Evolutionary conservation across 2,329 filamentous ascomycete genomes (phyloP), one percentile per base, ranked within the genome.

Genomic region (Fusarium anguioides): DNA sequence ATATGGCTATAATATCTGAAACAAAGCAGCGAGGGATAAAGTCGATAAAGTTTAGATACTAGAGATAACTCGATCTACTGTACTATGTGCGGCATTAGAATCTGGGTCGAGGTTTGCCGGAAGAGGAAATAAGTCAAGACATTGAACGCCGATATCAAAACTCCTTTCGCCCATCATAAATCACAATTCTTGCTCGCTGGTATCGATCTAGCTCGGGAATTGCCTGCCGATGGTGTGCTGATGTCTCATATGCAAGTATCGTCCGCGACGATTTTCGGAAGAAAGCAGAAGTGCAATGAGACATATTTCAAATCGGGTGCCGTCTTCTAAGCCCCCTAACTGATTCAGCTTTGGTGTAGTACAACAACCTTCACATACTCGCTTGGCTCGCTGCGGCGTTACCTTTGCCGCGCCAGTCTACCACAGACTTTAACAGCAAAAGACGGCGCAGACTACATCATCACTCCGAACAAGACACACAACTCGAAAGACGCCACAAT

Each of bases 341-440:
- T 41, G 39, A 69, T 35, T 49, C 33, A 50, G 46, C 26, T 31
- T 31, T 54, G 18, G 12, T 24, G 66, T 69, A 63, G 35, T 42
- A 69, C 66, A 41, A 29, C 18, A 47, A 64, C 53, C 33, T 44
- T 41, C 50, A 39, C 42, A 40, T 46, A 36, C 67, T 70, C 67
- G 67, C 67, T 70, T 70, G 67, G 46, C 45, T 48, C 18, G 41
- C 55, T 66, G 60, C 60, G 46, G 64, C 64, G 48, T 68, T 51
- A 64, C 52, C 57, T 60, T 46, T 33, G 37, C 37, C 27, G 60
- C 66, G 45, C 44, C 40, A 58, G 55, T 50, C 55, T 68, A 37
- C 55, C 49, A 65, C 67, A 62, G 27, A 45, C 41, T 47, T 41
- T 50, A 42, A 33, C 24, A 40, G 40, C 29, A 58, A 46, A 65